Base-by-base conservation (phyloP, 495 filamentous ascomycete genomes). In the Cercophora scortea region DNA sequence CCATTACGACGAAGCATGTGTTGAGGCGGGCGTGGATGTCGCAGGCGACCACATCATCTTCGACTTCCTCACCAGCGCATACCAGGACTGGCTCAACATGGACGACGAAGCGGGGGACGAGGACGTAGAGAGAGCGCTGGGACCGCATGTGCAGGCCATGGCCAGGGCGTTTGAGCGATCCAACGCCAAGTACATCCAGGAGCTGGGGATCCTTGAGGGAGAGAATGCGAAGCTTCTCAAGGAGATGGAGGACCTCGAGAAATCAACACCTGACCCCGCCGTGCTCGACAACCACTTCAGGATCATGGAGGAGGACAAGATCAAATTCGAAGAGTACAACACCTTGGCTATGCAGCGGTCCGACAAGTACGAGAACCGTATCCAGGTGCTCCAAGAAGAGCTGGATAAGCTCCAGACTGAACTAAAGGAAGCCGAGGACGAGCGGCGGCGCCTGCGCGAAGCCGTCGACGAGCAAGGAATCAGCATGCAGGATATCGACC, bases 401-500 rank as follows among this genome's bases (percentile, higher is more conserved):
- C 78, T 94, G 41, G 80, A 85, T 44, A 89, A 90, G 57, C 80
- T 86, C 9, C 80, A 90, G 33, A 61, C 73, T 3, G 90, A 97
- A 52, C 76, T 97, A 16, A 80, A 81, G 53, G 80, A 86, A 50
- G 83, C 84, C 7, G 91, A 97, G 52, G 79, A 85, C 9, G 92
- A 97, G 63, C 81, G 85, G 48, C 69, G 78, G n/a, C 75, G 78
- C 15, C 78, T 97, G 25, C 90, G 96, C 62, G 79, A 83, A 34
- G 83, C 86, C 13, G 87, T 99, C 39, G 91, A 97, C 63, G 83
- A 83, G 54, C 89, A 94, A 62, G 93, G 92, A 4, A 90, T 99
- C 58, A 93, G 88, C 44, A 91, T 94, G 61, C 85, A 89, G 65
- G 94, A 97, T 74, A 96, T 99, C 65, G 93, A 99, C 76, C 91